Evolutionary conservation across 192 early-diverging fungal species (phyloP).

Genomic region (Podochytrium sp.): DNA sequence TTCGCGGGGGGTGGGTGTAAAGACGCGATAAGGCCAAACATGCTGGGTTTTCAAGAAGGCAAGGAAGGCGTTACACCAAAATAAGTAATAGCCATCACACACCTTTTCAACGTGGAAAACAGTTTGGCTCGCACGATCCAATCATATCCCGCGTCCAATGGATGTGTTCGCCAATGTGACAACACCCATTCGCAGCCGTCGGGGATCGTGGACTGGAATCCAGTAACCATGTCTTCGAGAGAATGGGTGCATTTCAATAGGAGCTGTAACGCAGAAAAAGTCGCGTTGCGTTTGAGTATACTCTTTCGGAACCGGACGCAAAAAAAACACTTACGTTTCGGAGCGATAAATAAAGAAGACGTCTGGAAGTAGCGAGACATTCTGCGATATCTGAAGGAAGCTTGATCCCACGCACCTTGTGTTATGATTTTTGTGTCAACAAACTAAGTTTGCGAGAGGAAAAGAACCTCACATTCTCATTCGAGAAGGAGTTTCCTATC

Average conservation of each 20-base stretch:
- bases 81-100: neutral
- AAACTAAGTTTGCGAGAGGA: neutral
- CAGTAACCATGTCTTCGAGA: constrained; percentile 18
- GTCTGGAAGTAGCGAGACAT: constrained; percentile 1
- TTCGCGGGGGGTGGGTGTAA: constrained; percentile 23
- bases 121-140: constrained; percentile 14
- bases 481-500: neutral
- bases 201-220: constrained; percentile 1
- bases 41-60: neutral
- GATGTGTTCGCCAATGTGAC: constrained; percentile 1
- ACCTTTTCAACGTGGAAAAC: constrained; percentile 21
- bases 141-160: neutral
- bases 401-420: neutral
- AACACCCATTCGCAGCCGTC: constrained; percentile 17
- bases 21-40: neutral
- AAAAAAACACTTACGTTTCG: constrained; percentile 6
- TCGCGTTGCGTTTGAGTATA: neutral
- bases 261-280: neutral
- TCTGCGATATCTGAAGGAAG: neutral
- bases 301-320: neutral
- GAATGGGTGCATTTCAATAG: constrained; percentile 8
- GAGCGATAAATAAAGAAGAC: constrained; percentile 25
- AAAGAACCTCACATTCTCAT: neutral
- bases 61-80: neutral
- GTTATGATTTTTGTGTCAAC: neutral